phyloP scores from a whole-genome alignment of 106 monocot genomes.

The Dendrobium officinale region DNA sequence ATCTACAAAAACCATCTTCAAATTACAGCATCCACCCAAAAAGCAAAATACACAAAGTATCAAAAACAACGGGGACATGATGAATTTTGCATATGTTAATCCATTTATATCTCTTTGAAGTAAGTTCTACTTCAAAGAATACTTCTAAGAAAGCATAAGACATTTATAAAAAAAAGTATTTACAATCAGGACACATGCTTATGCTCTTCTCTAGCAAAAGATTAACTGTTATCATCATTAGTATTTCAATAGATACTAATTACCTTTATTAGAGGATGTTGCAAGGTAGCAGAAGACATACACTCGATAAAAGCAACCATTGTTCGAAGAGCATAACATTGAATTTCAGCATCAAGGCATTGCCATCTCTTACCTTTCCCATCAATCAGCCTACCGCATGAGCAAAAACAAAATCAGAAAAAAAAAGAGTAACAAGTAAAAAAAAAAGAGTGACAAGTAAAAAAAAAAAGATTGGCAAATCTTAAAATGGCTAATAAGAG shows the following conservation, averaged over 20 bases:
- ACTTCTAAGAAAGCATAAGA: background rate
- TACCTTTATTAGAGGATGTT: constrained; percentile 47
- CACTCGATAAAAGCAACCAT: constrained; percentile 37
- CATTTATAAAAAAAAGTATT: background rate
- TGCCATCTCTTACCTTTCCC: constrained; percentile 44
- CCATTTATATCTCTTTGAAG: background rate
- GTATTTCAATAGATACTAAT: background rate
- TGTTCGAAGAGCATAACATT: constrained; percentile 41
- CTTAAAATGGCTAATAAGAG: background rate
- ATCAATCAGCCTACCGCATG: constrained; percentile 20
- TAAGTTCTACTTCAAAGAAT: background rate
- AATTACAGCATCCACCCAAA: no score
- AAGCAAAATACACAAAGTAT: no score
- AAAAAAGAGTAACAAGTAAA: no score
- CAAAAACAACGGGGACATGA: no score
- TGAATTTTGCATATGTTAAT: no score
- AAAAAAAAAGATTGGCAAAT: background rate
- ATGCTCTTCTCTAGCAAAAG: background rate
- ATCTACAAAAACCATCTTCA: no score
- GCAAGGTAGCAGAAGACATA: constrained; percentile 20
- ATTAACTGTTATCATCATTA: background rate
- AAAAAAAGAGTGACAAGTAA: background rate
- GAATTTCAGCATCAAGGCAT: constrained; percentile 44
- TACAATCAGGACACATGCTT: background rate
- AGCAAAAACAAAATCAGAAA: background rate